Percentiles rank a stretch among this genome's conserved stretches.
phyloP scores from a whole-genome alignment of 257 asterid genomes.

The Solanum chilense region DNA sequence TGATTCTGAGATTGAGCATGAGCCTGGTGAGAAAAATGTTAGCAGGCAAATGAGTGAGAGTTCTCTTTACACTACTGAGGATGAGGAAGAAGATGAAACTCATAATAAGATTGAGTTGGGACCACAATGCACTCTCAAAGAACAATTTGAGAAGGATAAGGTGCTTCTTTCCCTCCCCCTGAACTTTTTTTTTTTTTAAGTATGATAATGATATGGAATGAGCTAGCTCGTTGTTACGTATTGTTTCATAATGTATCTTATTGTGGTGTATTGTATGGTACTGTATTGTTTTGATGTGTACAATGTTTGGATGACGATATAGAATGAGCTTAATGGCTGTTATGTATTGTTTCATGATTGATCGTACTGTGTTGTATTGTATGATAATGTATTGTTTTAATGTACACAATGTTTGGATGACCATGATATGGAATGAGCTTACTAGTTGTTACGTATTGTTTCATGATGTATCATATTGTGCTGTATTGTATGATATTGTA shows the following conservation, averaged over 20 bases:
- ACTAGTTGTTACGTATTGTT: neutral
- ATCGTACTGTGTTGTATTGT: neutral
- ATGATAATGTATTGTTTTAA: neutral
- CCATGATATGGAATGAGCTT: neutral
- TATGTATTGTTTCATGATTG: neutral
- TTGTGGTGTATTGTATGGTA: neutral
- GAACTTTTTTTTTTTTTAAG: neutral
- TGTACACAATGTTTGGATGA: neutral
- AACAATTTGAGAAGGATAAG: constrained; percentile 59
- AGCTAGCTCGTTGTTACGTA: neutral
- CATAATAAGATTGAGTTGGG: constrained; percentile 40
- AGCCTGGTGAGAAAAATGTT: constrained; percentile 7
- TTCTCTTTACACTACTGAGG: constrained; percentile 40
- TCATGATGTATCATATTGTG: neutral
- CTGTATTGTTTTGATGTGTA: neutral
- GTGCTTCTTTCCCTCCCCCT: constrained; percentile 7
- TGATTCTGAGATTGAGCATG: constrained; percentile 1
- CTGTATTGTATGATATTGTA: neutral
- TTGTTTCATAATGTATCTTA: neutral
- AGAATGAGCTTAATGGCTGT: neutral
- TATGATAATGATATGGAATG: neutral
- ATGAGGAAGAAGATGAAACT: constrained; percentile 43
- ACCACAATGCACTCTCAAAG: constrained; percentile 53
- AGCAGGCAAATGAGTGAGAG: constrained; percentile 27
- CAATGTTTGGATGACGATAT: neutral